Evolutionary conservation across 2,329 filamentous ascomycete genomes (phyloP), one percentile per base, ranked within the genome.

Genomic region (Aspergillus nomiae): DNA sequence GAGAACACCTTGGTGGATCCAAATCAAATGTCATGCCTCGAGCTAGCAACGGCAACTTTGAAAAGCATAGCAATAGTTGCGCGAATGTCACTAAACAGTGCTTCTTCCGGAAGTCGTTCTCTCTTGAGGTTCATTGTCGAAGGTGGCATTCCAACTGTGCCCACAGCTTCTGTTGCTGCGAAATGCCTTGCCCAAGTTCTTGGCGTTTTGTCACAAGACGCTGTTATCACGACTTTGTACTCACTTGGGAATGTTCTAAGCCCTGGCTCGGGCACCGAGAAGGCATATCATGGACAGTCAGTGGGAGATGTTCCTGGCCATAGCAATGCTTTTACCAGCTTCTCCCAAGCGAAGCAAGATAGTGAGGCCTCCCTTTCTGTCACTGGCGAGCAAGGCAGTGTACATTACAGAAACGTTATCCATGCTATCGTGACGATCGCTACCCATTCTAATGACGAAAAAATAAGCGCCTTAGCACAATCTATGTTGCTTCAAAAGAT

Each of bases 401-500:
- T 88, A 34, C 89, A 93, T 0, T 93, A 96, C 74, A 87, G 89
- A 41, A 96, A 94, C 66, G 90, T 98, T n/a, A 89, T 98, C n/a
- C 90, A 96, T 73, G 92, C 94, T 0, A 94, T 99, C 65, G 94
- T 96, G 62, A 89, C 89, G n/a, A 92, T 99, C 74, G 92, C 95
- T 0, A 87, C 86, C 26, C 89, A 87, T 62, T 93, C 90, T 74
- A 86, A 90, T 55, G 94, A 99, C 71, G 89, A 92, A 63, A 97
- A 97, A 79, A 96, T 99, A 59, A 95, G 91, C 8, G 94, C 94
- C 6, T 83, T 99, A 58, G 94, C 94, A 2, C 91, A 97, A 70
- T 96, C 93, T 0, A 97, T 99, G 89, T 87, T 99, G 28, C 81
- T 97, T n/a, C 95, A 99, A 74, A 98, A 99, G 77, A 87, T 98